phyloP scores from a whole-genome alignment of 2,329 filamentous ascomycete species.

The Hypocreales sp. region DNA sequence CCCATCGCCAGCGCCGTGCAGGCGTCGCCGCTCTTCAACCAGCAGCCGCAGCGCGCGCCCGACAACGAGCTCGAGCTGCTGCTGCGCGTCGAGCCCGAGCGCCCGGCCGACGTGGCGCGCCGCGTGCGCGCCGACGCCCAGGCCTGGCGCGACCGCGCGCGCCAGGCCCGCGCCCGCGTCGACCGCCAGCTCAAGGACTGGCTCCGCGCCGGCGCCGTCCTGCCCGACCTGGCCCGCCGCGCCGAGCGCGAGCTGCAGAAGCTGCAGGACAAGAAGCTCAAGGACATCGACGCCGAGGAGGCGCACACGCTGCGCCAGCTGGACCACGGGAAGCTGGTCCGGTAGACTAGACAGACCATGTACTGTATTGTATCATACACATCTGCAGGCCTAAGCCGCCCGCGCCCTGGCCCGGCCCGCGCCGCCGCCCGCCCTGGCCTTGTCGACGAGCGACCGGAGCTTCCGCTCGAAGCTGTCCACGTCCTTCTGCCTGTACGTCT shows the following conservation, averaged over 20 bases:
- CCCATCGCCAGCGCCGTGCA: constrained; percentile 41
- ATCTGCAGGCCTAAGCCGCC: background rate
- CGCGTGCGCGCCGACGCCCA: constrained; percentile 30
- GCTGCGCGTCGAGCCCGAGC: constrained; percentile 36
- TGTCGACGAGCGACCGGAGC: constrained; percentile 16
- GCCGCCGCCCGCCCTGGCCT: constrained; percentile 3
- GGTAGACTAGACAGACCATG: too few relatives aligned
- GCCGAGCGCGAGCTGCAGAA: constrained; percentile 31
- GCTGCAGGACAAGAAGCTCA: constrained; percentile 36
- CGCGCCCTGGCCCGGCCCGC: background rate
- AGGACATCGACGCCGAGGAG: constrained; percentile 32
- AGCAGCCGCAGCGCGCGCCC: constrained; percentile 41
- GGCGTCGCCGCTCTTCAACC: constrained; percentile 36
- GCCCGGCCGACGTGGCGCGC: constrained; percentile 27
- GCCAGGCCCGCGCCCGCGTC: constrained; percentile 28
- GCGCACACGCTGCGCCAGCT: constrained; percentile 29
- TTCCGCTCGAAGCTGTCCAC: constrained; percentile 23
- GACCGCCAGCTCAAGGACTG: constrained; percentile 34
- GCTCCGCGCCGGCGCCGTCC: constrained; percentile 25
- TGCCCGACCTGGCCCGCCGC: constrained; percentile 31
- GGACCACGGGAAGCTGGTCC: constrained; percentile 4
- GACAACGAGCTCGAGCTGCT: constrained; percentile 45
- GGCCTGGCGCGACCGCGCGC: constrained; percentile 33
- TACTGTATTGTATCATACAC: too few relatives aligned
- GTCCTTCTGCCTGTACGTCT: constrained; percentile 18